Percentiles rank a stretch among this genome's conserved stretches.
Conservation (phyloP, 2,329 filamentous ascomycete genomes). For the Fusarium odoratissimum region DNA sequence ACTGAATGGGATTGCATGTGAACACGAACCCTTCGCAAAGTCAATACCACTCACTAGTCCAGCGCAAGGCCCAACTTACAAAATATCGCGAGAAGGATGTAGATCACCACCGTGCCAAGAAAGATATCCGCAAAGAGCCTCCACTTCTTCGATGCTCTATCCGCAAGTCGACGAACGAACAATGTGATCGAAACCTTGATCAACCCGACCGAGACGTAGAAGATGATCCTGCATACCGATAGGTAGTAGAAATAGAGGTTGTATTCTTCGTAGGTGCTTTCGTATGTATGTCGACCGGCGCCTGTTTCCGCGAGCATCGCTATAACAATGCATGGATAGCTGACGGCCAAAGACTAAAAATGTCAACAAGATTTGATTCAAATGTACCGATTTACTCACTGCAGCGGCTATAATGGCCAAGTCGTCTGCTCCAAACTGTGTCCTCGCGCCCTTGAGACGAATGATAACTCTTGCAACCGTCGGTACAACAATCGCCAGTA, state of each 20-base stretch:
- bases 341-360: slow-evolving; percentile 1
- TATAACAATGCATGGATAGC: slow-evolving; percentile 17
- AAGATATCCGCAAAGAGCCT: slow-evolving; percentile 23
- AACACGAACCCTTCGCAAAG: background rate
- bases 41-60: background rate
- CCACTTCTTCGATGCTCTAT: slow-evolving; percentile 16
- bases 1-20: slow-evolving; percentile 2
- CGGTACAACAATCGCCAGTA: slow-evolving; percentile 22
- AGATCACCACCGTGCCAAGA: slow-evolving; percentile 13
- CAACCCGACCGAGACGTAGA: slow-evolving; percentile 16
- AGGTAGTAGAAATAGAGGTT: slow-evolving; percentile 24
- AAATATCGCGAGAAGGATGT: slow-evolving; percentile 21
- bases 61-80: background rate
- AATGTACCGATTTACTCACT: background rate
- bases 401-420: slow-evolving; percentile 21
- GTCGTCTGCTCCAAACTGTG: slow-evolving; percentile 16
- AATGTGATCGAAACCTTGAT: slow-evolving; percentile 26
- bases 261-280: slow-evolving; percentile 19
- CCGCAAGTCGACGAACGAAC: slow-evolving; percentile 20
- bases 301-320: slow-evolving; percentile 16
- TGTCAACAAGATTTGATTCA: background rate
- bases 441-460: background rate
- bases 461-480: slow-evolving; percentile 10
- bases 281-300: slow-evolving; percentile 18
- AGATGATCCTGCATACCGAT: slow-evolving; percentile 10